These are phyloP conservation scores for Penicillium goetzii DNA, from an alignment of 495 filamentous ascomycete species.

Conservation along the genomic window DNA sequence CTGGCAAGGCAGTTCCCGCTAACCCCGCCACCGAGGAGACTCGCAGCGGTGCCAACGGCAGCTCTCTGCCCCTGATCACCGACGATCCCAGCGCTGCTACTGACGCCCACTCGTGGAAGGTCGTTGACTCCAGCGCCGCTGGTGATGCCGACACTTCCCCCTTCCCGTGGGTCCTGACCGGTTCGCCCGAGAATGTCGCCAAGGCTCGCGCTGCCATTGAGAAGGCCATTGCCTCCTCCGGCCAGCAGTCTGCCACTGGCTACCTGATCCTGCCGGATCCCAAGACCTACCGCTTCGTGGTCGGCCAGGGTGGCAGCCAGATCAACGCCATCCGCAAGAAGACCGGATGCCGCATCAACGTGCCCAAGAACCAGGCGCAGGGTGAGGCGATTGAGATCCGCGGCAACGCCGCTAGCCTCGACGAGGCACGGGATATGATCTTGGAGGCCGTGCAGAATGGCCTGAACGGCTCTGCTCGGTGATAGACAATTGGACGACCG, in stretches of 20 bases:
- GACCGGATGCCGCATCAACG: conserved; percentile 89
- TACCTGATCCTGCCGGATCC: conserved; percentile 92
- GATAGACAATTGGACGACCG: background rate
- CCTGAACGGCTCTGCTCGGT: conserved; percentile 34
- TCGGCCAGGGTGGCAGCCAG: conserved; percentile 85
- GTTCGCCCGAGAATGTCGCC: conserved; percentile 71
- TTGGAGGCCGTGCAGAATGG: conserved; percentile 70
- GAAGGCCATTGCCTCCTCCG: conserved; percentile 70
- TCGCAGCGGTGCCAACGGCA: conserved; percentile 50
- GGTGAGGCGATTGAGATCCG: conserved; percentile 87
- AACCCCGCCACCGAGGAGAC: conserved; percentile 56
- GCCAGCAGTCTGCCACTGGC: conserved; percentile 72
- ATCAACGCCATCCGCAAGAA: conserved; percentile 91
- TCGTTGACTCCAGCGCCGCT: conserved; percentile 60
- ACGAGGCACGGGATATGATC: conserved; percentile 87
- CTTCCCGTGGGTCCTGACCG: conserved; percentile 91
- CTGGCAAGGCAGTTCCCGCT: conserved; percentile 71
- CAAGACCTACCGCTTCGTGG: conserved; percentile 83
- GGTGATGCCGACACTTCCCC: conserved; percentile 44
- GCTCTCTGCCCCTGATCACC: conserved; percentile 81
- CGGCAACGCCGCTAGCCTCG: conserved; percentile 76
- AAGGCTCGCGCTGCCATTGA: conserved; percentile 75
- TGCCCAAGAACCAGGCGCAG: conserved; percentile 77
- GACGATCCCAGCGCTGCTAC: conserved; percentile 67
- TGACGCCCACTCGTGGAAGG: conserved; percentile 77